A percentile compares a stretch with the other conserved stretches of the same genome.
Conservation (phyloP, 2,329 filamentous ascomycete species). For the Dactylellina cionopaga region DNA sequence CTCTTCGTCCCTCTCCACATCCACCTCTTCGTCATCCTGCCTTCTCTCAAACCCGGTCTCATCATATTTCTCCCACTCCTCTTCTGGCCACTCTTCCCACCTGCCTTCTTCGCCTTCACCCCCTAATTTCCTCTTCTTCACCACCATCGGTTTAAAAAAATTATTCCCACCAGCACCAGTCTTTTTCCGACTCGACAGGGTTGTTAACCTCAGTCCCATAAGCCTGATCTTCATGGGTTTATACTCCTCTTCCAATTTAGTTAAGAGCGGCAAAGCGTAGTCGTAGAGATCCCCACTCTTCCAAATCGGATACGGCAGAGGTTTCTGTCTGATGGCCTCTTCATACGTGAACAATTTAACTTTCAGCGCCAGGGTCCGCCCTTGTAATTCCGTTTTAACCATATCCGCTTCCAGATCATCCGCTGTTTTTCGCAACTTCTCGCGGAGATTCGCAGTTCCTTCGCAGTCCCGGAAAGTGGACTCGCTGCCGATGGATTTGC, state of each 20-base stretch:
- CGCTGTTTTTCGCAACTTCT: constrained; percentile 81
- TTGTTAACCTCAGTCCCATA: constrained; percentile 88
- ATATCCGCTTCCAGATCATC: constrained; percentile 89
- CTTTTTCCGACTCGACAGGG: constrained; percentile 86
- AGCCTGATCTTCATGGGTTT: constrained; percentile 72
- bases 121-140: constrained; percentile 60
- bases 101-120: constrained; percentile 64
- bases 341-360: constrained; percentile 95
- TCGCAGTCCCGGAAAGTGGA: constrained; percentile 86
- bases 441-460: constrained; percentile 73
- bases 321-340: constrained; percentile 82
- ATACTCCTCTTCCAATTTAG: constrained; percentile 68
- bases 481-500: constrained; percentile 94
- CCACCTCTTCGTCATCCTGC: constrained; percentile 66
- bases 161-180: constrained; percentile 85
- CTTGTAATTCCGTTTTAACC: constrained; percentile 80
- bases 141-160: constrained; percentile 63
- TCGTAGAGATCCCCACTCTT: constrained; percentile 84
- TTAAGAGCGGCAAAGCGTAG: constrained; percentile 81
- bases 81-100: constrained; percentile 76
- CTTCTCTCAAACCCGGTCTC: constrained; percentile 34
- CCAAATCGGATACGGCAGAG: constrained; percentile 76
- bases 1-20: constrained; percentile 70
- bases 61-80: constrained; percentile 65
- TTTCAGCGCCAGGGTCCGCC: constrained; percentile 89